A percentile compares a stretch with the other conserved stretches of the same genome.
These are phyloP conservation scores for Lagenidium giganteum DNA, from an alignment of 352 stramenopile species.

Conservation along the genomic window DNA sequence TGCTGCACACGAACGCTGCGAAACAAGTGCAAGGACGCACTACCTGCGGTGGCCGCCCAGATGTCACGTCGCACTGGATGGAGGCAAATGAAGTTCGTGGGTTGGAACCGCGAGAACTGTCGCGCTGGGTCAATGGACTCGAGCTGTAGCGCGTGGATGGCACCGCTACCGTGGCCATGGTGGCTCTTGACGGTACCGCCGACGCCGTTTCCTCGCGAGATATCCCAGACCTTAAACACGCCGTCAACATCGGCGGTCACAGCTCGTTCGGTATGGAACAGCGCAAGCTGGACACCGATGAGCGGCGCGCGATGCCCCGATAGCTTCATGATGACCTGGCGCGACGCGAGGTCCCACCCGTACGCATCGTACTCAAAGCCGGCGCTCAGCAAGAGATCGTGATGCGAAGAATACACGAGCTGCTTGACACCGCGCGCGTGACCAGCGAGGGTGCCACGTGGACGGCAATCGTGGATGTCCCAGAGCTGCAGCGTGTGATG, in stretches of 20 bases:
- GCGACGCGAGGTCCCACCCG: constrained; percentile 77
- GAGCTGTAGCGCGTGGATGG: constrained; percentile 51
- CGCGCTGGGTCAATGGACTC: constrained; percentile 58
- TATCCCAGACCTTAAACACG: constrained; percentile 85
- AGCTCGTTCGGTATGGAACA: constrained; percentile 74
- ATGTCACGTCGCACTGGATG: constrained; percentile 52
- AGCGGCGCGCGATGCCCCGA: constrained; percentile 70
- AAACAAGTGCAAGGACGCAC: constrained; percentile 50
- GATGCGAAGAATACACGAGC: constrained; percentile 68
- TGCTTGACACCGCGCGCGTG: constrained; percentile 71
- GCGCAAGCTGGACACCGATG: constrained; percentile 59
- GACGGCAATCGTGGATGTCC: constrained; percentile 71
- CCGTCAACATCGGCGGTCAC: constrained; percentile 71
- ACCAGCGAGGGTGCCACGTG: constrained; percentile 41
- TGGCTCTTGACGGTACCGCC: not conserved
- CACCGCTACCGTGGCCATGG: constrained; percentile 7
- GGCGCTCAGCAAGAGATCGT: constrained; percentile 72
- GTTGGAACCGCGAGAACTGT: constrained; percentile 47
- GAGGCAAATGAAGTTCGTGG: constrained; percentile 51
- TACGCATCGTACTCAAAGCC: constrained; percentile 84
- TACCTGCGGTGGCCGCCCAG: constrained; percentile 43
- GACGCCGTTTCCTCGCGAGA: constrained; percentile 35
- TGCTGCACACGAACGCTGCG: constrained; percentile 53
- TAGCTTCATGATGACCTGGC: constrained; percentile 64
- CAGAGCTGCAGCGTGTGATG: constrained; percentile 70